Conservation (phyloP, 1,139 yeast species). For the Pichia inconspicua region DNA sequence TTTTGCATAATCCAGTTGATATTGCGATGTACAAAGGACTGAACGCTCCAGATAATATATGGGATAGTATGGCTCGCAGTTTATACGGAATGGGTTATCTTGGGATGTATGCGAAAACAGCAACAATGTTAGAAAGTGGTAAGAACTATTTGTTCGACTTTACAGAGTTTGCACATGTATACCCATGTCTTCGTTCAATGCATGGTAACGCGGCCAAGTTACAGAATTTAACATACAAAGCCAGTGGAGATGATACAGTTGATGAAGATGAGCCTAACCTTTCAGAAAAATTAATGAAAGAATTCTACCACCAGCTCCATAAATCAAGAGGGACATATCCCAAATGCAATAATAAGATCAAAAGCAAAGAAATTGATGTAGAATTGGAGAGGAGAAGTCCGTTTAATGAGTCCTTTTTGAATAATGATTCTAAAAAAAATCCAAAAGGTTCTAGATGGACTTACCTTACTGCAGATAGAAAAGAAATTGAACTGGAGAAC, state of each 20-base stretch:
- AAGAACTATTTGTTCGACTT: conserved; percentile 9
- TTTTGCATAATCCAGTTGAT: conserved; percentile 4
- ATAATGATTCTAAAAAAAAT: not conserved
- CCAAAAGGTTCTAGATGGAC: conserved; percentile 7
- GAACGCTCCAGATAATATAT: conserved; percentile 9
- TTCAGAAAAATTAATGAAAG: not conserved
- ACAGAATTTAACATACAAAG: not conserved
- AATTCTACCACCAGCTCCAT: not conserved
- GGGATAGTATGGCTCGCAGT: conserved; percentile 6
- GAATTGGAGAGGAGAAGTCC: conserved; percentile 1
- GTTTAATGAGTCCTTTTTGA: conserved; percentile 3
- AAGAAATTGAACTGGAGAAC: not conserved
- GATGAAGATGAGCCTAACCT: not conserved
- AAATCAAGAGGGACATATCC: not conserved
- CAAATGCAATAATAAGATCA: not conserved
- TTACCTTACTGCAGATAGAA: conserved; percentile 4
- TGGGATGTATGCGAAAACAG: conserved; percentile 12
- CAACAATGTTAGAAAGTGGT: conserved; percentile 9
- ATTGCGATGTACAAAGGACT: conserved; percentile 2
- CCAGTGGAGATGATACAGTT: not conserved
- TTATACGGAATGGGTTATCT: conserved; percentile 10
- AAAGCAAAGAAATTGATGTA: not conserved
- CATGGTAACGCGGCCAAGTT: conserved; percentile 1
- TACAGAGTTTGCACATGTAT: conserved; percentile 11
- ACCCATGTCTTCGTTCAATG: conserved; percentile 10